Evolutionary conservation across 345 rosid genomes (phyloP).

Genomic region (Capsella bursapastoris): DNA sequence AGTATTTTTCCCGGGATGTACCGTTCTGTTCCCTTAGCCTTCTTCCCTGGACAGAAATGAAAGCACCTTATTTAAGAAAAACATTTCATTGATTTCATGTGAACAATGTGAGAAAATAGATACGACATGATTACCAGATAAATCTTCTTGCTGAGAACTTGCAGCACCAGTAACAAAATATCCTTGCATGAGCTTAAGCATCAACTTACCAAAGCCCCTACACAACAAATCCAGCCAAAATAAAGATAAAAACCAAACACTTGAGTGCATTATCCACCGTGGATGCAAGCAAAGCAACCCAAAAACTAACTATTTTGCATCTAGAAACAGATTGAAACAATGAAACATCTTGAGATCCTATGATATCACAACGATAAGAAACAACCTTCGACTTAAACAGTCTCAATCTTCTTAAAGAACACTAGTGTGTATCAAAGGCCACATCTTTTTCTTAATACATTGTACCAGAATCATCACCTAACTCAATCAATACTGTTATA

Average conservation of each 20-base stretch:
- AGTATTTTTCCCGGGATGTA: slow-evolving; percentile 82
- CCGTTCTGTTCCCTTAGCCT: slow-evolving; percentile 52
- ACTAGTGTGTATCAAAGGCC: background rate
- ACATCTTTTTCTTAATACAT: no score
- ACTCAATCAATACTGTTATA: no score
- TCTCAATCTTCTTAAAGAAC: background rate
- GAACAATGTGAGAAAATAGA: slow-evolving; percentile 24
- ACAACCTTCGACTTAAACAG: background rate
- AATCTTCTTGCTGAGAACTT: slow-evolving; percentile 62
- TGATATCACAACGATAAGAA: background rate
- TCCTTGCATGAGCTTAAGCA: slow-evolving; percentile 64
- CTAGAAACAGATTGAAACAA: background rate
- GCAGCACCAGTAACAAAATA: slow-evolving; percentile 55
- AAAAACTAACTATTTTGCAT: background rate
- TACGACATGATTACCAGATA: slow-evolving; percentile 49
- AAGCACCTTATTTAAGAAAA: no score
- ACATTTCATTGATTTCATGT: background rate
- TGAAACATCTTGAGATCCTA: slow-evolving; percentile 9
- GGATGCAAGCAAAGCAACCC: slow-evolving; percentile 13
- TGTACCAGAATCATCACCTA: no score
- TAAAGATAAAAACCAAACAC: slow-evolving; percentile 17
- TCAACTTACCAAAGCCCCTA: slow-evolving; percentile 94
- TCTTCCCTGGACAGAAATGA: slow-evolving; percentile 50
- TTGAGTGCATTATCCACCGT: background rate
- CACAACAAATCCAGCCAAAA: slow-evolving; percentile 20